Evolutionary conservation across 2,329 filamentous ascomycete species (phyloP), one percentile per base, ranked within the genome.

Genomic region (Monilinia aucupariae): DNA sequence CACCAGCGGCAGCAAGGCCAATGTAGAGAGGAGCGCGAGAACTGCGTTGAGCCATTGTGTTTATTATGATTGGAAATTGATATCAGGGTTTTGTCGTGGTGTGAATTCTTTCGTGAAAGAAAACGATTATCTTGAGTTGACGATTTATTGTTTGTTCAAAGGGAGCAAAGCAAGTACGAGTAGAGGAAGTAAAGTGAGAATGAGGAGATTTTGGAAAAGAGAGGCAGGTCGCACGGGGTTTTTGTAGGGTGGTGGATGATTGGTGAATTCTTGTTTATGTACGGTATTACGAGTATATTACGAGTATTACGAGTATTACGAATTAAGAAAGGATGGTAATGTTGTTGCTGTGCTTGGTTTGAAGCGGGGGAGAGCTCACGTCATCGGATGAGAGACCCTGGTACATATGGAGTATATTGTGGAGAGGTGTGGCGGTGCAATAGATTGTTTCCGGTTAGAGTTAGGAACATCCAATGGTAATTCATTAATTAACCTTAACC

Each of bases 1-100:
- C 88, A 71, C 84, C 85, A 39, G 82, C 87, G 68, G 84, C 85
- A 64, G 81, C 83, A 69, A 85, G 77, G 70, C 87, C 88, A 70
- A 88, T 73, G 70, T 79, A 72, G 49, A 75, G 72, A 62, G 77
- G 68, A 66, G 75, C 67, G 67, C 74, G 75, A 58, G 73, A 74
- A 64, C 72, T 77, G 65, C 68, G 70, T 67, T 72, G 69, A 41
- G 72, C 71, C 73, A 74, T 41, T 54, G 30, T 56, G 47, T 30
- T 17, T 66, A 45, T 60, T 13, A 20, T 65, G 61, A 54, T 34
- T 50, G 50, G 48, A 30, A 10, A n/a, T 37, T 22, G 17, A 43
- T 25, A 41, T 51, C 6, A n/a, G 30, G 22, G 20, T 39, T 27
- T 20, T 30, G 49, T 13, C 45, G 30, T 37, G 1, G 5, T 39